A percentile compares a stretch with the other conserved stretches of the same genome.
Conservation (phyloP, 2,329 filamentous ascomycete genomes). For the Paracoccidioides lutzii region DNA sequence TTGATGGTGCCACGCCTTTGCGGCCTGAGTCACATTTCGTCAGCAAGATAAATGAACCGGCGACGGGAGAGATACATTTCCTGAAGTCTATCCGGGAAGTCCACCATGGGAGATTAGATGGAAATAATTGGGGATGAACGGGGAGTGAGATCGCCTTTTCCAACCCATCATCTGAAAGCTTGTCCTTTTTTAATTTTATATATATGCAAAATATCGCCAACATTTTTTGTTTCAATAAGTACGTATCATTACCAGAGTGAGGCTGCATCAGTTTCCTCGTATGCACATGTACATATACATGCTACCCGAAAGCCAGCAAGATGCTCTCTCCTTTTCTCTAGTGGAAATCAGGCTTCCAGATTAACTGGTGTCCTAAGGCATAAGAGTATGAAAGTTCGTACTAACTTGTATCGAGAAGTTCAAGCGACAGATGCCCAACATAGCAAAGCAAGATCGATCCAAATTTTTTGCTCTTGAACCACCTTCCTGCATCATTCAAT, state of each 20-base stretch:
- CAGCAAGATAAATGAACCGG: not conserved
- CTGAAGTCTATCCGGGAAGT: not conserved
- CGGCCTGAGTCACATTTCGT: not conserved
- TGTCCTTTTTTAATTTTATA: not conserved
- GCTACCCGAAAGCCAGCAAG: not conserved
- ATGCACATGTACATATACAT: slow-evolving; percentile 1
- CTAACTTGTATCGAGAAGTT: not conserved
- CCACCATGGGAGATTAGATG: not conserved
- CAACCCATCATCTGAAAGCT: slow-evolving; percentile 1
- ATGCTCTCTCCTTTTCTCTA: not conserved
- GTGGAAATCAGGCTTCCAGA: not conserved
- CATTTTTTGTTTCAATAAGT: not conserved
- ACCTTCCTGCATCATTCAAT: not conserved
- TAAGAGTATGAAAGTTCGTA: not conserved
- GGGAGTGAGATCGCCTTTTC: not conserved
- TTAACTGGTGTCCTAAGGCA: not conserved
- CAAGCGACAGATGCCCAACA: not conserved
- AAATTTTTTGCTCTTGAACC: not conserved
- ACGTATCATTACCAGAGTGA: not conserved
- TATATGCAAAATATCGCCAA: not conserved
- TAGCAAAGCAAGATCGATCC: not conserved
- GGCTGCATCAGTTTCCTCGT: slow-evolving; percentile 1
- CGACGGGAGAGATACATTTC: not conserved
- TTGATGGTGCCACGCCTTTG: slow-evolving; percentile 3
- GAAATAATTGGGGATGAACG: not conserved